These are phyloP conservation scores for Pholiota microspora DNA, from an alignment of 768 basidiomycete genomes.

Conservation along the genomic window DNA sequence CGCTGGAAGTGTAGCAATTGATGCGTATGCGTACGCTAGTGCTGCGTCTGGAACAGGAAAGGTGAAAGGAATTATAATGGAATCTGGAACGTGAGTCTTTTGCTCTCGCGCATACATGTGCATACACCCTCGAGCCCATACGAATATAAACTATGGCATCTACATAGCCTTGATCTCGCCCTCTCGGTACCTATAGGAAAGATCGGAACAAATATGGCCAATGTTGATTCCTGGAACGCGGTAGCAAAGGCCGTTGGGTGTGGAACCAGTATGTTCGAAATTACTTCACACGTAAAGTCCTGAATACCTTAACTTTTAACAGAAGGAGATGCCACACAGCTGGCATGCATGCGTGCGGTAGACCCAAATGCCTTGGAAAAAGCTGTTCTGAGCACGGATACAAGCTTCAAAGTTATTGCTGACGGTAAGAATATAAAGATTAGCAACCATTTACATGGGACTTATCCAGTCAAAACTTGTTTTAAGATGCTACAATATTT, in stretches of 20 bases:
- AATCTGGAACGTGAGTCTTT: background rate
- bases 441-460: background rate
- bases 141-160: too few species aligned
- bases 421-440: constrained; percentile 26
- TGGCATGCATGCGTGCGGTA: constrained; percentile 35
- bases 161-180: constrained; percentile 3
- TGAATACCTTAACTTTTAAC: background rate
- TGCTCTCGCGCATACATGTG: too few species aligned
- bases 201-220: background rate
- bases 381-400: constrained; percentile 28
- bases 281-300: too few species aligned
- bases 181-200: constrained; percentile 5
- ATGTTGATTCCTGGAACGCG: background rate
- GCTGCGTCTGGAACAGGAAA: constrained; percentile 31
- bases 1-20: constrained; percentile 32
- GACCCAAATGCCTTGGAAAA: constrained; percentile 29
- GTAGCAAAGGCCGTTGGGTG: constrained; percentile 31
- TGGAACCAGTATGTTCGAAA: constrained; percentile 23
- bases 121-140: too few species aligned
- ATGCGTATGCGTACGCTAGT: constrained; percentile 33
- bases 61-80: constrained; percentile 12
- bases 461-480: background rate
- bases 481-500: constrained; percentile 31
- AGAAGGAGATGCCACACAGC: constrained; percentile 26
- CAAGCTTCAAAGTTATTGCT: constrained; percentile 25